phyloP scores from a whole-genome alignment of 2,329 filamentous ascomycete species.

The Aspergillus floridensis region DNA sequence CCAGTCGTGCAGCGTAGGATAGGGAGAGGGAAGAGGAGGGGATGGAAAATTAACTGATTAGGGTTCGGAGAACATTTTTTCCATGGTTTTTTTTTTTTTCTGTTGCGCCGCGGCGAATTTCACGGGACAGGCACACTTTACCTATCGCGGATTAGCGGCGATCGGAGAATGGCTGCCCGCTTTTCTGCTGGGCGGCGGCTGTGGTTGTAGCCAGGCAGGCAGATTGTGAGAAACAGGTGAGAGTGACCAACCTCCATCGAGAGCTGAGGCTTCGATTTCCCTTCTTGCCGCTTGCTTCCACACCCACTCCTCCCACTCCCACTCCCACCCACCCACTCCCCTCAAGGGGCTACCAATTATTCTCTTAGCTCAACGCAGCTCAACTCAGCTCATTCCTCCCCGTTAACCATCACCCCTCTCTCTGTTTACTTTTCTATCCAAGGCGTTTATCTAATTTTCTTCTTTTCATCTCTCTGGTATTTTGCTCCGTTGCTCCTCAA shows the following conservation, averaged over 20 bases:
- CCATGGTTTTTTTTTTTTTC: conserved; percentile 16
- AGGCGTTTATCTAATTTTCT: not conserved
- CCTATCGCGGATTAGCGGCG: conserved; percentile 36
- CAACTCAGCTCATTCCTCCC: not conserved
- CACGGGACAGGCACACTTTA: conserved; percentile 24
- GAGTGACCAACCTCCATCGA: no score
- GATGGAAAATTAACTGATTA: conserved; percentile 4
- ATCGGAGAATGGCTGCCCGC: conserved; percentile 24
- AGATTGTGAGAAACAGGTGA: not conserved
- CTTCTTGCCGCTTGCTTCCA: not conserved
- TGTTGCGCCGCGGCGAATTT: conserved; percentile 27
- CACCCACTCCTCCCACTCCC: not conserved
- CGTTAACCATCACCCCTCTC: not conserved
- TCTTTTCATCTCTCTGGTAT: not conserved
- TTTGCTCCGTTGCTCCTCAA: not conserved
- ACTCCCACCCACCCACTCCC: not conserved
- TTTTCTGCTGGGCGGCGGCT: conserved; percentile 12
- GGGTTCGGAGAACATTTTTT: conserved; percentile 32
- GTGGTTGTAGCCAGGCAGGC: not conserved
- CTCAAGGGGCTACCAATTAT: conserved; percentile 2
- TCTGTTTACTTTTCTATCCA: not conserved
- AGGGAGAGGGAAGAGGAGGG: conserved; percentile 17
- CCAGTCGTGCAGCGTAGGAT: conserved; percentile 22
- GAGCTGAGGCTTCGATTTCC: not conserved
- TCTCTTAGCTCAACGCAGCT: not conserved